Percentiles rank a stretch among this genome's conserved stretches.
Conservation (phyloP, 2,329 filamentous ascomycete genomes). For the Lecanicillium sp. region DNA sequence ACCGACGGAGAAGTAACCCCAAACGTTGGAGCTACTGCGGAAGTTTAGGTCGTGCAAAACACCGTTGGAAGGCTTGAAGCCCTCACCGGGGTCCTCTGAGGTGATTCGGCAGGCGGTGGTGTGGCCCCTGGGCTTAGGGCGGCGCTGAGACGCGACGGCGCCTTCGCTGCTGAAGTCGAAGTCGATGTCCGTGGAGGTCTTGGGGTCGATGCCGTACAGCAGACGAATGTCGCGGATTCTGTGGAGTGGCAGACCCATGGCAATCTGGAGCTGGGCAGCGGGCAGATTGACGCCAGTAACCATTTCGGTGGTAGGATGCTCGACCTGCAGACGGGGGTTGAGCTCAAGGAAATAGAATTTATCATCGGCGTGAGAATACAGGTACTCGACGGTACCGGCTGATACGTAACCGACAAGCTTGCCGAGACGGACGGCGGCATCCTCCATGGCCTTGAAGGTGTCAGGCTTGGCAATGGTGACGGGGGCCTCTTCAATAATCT, state of each 20-base stretch:
- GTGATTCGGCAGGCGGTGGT: conserved; percentile 98
- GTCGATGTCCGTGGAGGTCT: conserved; percentile 79
- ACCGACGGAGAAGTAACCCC: conserved; percentile 99
- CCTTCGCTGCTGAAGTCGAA: conserved; percentile 89
- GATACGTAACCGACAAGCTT: conserved; percentile 96
- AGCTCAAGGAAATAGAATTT: conserved; percentile 96
- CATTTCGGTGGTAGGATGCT: conserved; percentile 82
- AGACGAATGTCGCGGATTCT: conserved; percentile 93
- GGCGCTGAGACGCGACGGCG: conserved; percentile 76
- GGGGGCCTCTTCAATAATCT: conserved; percentile 98
- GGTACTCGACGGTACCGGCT: conserved; percentile 95
- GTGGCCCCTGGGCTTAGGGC: conserved; percentile 90
- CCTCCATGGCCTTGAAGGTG: conserved; percentile 95
- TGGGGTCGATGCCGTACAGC: conserved; percentile 90
- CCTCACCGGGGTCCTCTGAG: conserved; percentile 96
- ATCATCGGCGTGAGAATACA: conserved; percentile 96
- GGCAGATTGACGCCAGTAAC: conserved; percentile 91
- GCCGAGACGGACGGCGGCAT: conserved; percentile 88
- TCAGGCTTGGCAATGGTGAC: conserved; percentile 86
- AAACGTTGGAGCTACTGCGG: conserved; percentile 95
- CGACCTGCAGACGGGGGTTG: conserved; percentile 87
- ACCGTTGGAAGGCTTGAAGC: conserved; percentile 98
- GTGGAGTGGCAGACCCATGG: conserved; percentile 96
- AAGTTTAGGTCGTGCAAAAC: conserved; percentile 99
- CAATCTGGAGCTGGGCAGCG: conserved; percentile 94